Evolutionary conservation across 78 protist genomes (phyloP).

Genomic region (Dictyostelium firmibasis): DNA sequence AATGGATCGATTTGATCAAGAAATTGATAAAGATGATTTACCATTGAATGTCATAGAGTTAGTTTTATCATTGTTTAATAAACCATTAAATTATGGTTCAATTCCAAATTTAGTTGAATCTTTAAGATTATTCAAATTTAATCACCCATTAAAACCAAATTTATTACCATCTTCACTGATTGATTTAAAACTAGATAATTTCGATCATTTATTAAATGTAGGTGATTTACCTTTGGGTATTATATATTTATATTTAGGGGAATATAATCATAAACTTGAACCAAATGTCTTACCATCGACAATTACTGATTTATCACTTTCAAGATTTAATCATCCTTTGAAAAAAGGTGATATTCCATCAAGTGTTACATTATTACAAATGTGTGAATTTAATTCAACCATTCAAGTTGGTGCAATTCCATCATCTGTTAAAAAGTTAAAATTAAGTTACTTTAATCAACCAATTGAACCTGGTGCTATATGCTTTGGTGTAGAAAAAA

Average conservation of each 20-base stretch:
- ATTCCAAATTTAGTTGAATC: not conserved
- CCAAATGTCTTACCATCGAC: not conserved
- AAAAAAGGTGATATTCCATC: not conserved
- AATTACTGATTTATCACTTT: not conserved
- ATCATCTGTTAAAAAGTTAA: not conserved
- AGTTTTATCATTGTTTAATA: not conserved
- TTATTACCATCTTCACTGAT: not conserved
- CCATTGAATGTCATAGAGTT: not conserved
- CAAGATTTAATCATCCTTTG: not conserved
- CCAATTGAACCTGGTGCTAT: not conserved
- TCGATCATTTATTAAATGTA: not conserved
- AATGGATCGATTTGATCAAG: not conserved
- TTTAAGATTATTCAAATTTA: not conserved
- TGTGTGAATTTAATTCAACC: not conserved
- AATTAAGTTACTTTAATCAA: not conserved
- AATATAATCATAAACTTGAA: not conserved
- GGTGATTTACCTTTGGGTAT: not conserved
- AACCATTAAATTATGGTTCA: not conserved
- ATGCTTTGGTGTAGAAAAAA: not conserved
- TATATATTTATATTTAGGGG: not conserved
- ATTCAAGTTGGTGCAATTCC: not conserved
- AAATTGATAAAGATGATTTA: not conserved
- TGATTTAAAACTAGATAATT: not conserved
- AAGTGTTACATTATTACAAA: not conserved
- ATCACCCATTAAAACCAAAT: not conserved